A percentile compares a stretch with the other conserved stretches of the same genome.
Conservation (phyloP, 345 rosid genomes). For the Sisymbrium irio region DNA sequence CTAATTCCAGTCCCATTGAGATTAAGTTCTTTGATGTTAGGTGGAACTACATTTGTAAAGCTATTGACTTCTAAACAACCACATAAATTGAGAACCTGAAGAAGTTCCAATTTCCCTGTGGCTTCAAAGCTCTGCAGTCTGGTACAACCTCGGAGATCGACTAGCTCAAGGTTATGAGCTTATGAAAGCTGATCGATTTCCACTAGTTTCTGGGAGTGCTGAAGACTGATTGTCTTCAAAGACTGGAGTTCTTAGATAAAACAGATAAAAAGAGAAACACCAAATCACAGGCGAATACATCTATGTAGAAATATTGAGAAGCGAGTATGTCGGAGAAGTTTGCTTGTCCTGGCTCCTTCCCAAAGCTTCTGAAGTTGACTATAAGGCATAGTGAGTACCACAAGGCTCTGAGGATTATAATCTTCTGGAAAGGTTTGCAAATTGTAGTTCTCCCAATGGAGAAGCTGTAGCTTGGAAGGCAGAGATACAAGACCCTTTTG, state of each 20-base stretch:
- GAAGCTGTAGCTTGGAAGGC: neutral
- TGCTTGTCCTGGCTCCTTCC: neutral
- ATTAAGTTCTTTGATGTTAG: conserved; percentile 8
- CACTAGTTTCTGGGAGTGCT: conserved; percentile 8
- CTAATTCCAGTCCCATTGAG: conserved; percentile 4
- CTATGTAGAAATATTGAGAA: too few relatives aligned
- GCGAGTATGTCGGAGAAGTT: neutral
- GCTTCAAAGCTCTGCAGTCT: conserved; percentile 6
- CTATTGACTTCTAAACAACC: neutral
- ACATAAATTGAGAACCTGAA: conserved; percentile 13
- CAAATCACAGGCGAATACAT: too few relatives aligned
- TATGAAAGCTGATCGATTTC: neutral
- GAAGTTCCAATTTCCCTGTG: neutral
- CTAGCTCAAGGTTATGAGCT: neutral
- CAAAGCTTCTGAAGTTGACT: neutral
- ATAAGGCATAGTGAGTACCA: neutral
- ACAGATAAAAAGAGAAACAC: too few relatives aligned
- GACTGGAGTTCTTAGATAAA: neutral
- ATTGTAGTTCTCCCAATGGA: conserved; percentile 14
- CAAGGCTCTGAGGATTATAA: conserved; percentile 11
- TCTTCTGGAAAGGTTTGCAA: conserved; percentile 9
- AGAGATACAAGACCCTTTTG: neutral
- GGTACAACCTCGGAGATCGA: conserved; percentile 8
- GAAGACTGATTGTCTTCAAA: conserved; percentile 10
- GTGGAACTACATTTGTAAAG: conserved; percentile 14